Evolutionary conservation across 164 flowering plant species (phyloP), one percentile per base, ranked within the genome.

Genomic region (Warburgia ugandensis): DNA sequence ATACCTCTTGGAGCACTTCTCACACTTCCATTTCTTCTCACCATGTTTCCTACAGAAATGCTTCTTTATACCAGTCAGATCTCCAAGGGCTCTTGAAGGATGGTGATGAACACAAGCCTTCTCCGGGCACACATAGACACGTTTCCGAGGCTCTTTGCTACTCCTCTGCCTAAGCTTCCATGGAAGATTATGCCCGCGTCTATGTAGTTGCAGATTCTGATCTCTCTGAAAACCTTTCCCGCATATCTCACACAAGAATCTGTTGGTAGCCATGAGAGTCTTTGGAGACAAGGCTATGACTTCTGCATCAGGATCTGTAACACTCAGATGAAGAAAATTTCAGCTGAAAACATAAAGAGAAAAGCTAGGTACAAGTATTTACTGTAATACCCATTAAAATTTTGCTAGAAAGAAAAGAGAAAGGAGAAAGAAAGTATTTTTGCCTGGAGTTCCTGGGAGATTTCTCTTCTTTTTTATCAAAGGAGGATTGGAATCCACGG

Each of bases 21-120:
- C 94, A 21, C 97, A 90, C 80, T 90, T 90, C 97, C 97, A 90
- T 68, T 90, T 86, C 79, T 86, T 90, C 82, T 90, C 97, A 4
- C 97, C 97, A 32, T 90, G 97, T 56, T 90, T 90, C 57, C 97
- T 42, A 32, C 88, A 86, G 48, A 82, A 90, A 68, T 90, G 97
- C 60, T 90, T 90, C 68, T 90, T 90, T 29, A 90, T 86, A 2
- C 97, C 97, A 0, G 97, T 90, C 0, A 90, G 78, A 61, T 90
- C 97, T 17, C 97, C 95, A 3, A 90, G 94, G 45, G 97, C 97
- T 72, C 97, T 75, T 0, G 97, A 82, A 20, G 97, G 91, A 42
- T 82, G 82, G 60, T 90, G 68, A 50, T 90, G 97, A 12, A 90
- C 89, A 42, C 97, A 90, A 10, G 57, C 74, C 61, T 76, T 80